Base-by-base conservation (phyloP, 345 rosid species). In the Citrus mangshanensis region DNA sequence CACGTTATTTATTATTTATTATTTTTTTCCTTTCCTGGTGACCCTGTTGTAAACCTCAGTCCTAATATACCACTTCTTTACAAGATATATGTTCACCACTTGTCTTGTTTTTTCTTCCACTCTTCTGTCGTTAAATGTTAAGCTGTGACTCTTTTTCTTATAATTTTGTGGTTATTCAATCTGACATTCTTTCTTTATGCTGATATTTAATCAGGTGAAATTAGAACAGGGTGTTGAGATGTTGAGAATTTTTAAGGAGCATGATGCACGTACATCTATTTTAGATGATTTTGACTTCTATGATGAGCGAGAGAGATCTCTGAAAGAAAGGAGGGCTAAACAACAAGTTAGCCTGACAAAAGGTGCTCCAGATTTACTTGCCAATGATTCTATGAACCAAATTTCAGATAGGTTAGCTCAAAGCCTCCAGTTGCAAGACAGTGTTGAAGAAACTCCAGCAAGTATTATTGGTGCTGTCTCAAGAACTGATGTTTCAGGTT, bases 221-320 rank as follows among this genome's bases (percentile, higher is more conserved):
- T 77, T 88, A 56, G 88, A 85, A 67, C 94, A 86, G 24, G 94
- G 97, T 37, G 80, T 82, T 64, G 94, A 92, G 88, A 91, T 92
- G 89, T 85, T 90, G 68, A 87, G 77, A 76, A 91, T 89, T n/a
- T 92, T 88, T 68, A 91, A 89, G 87, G 87, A 88, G 61, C 85
- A 90, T 58, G 90, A 85, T 70, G 82, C 84, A 0, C 83, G 72
- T 3, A 86, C 93, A 73, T 88, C 90, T 30, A 84, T 92, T 37
- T 83, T 92, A 1, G 97, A 92, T 73, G 94, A 92, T 83, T 92
- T 92, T 73, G 75, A 64, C 18, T 91, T 87, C 65, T 92, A 92
- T 35, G 82, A 92, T 69, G 91, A 84, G 54, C 84, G 89, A 46
- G 97, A 92, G 84, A 84, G 81, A 82, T 42, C 85, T 74, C 70